Evolutionary conservation across 192 early-diverging fungal species (phyloP).

Genomic region (Lobosporangium transversale): DNA sequence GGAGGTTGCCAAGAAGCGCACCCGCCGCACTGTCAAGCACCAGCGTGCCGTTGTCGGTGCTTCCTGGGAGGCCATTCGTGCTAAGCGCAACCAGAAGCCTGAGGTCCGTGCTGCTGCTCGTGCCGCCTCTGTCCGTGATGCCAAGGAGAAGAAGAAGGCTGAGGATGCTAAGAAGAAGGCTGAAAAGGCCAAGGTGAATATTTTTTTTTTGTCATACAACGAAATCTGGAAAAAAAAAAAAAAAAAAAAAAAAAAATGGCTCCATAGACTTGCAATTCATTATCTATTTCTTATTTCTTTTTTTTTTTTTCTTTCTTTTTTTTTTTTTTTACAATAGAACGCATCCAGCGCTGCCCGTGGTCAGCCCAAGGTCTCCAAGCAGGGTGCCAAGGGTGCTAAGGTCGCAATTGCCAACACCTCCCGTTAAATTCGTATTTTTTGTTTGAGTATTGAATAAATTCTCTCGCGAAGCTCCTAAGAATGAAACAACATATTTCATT

Average conservation of each 20-base stretch:
- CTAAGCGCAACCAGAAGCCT: conserved; percentile 96
- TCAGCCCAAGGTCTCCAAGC: conserved; percentile 81
- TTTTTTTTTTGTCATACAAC: neutral
- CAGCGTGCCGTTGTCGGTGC: conserved; percentile 96
- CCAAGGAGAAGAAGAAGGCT: conserved; percentile 94
- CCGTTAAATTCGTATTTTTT: conserved; percentile 69
- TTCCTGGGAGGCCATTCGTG: conserved; percentile 95
- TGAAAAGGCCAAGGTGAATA: conserved; percentile 79
- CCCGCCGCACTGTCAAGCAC: conserved; percentile 93
- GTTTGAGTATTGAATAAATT: conserved; percentile 36
- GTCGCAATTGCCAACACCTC: conserved; percentile 83
- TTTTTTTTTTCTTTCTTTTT: conserved; percentile 15
- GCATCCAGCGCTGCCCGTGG: conserved; percentile 56
- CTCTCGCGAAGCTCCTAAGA: conserved; percentile 21
- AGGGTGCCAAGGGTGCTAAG: conserved; percentile 82
- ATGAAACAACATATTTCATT: neutral
- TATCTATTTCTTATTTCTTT: neutral
- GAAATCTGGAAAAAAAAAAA: neutral
- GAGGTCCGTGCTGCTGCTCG: conserved; percentile 94
- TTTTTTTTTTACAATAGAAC: conserved; percentile 38
- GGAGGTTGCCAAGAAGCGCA: conserved; percentile 96
- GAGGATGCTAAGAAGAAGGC: conserved; percentile 88
- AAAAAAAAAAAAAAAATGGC: too few relatives aligned
- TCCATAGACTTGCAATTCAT: too few relatives aligned
- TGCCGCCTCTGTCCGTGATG: conserved; percentile 81